Conservation (phyloP, 2,329 filamentous ascomycete genomes). For the Aureobasidium uvarum region DNA sequence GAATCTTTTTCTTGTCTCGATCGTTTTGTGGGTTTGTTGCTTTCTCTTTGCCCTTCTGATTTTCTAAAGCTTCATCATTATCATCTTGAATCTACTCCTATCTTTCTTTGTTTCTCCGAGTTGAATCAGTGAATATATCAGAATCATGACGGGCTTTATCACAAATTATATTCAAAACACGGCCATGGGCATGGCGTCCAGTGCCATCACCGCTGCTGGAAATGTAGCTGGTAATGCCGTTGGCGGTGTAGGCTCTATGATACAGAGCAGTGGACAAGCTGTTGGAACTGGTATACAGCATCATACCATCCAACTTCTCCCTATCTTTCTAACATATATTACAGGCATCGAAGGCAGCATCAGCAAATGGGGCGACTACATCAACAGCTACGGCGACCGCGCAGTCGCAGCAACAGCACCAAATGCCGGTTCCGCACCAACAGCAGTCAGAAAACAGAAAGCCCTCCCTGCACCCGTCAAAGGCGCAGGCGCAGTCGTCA, state of each 20-base stretch:
- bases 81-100: background rate
- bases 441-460: slow-evolving; percentile 27
- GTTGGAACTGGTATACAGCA: slow-evolving; percentile 37
- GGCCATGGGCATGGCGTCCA: slow-evolving; percentile 36
- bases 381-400: slow-evolving; percentile 39
- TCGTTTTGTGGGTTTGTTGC: background rate
- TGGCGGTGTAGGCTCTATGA: slow-evolving; percentile 37
- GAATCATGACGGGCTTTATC: slow-evolving; percentile 32
- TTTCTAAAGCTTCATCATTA: background rate
- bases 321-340: slow-evolving; percentile 28
- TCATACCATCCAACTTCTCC: background rate
- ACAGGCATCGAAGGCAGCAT: slow-evolving; percentile 39
- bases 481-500: slow-evolving; percentile 25
- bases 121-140: background rate
- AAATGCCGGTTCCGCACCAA: slow-evolving; percentile 32
- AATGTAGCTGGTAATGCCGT: slow-evolving; percentile 42
- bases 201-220: slow-evolving; percentile 40
- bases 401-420: slow-evolving; percentile 37
- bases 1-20: background rate
- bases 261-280: slow-evolving; percentile 37
- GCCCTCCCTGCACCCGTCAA: slow-evolving; percentile 27
- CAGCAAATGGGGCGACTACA: slow-evolving; percentile 37
- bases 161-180: slow-evolving; percentile 37
- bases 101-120: background rate
- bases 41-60: background rate